Evolutionary conservation across 1,139 yeast species (phyloP), one percentile per base, ranked within the genome.

Genomic region (Debaryomyces psychrophilus): DNA sequence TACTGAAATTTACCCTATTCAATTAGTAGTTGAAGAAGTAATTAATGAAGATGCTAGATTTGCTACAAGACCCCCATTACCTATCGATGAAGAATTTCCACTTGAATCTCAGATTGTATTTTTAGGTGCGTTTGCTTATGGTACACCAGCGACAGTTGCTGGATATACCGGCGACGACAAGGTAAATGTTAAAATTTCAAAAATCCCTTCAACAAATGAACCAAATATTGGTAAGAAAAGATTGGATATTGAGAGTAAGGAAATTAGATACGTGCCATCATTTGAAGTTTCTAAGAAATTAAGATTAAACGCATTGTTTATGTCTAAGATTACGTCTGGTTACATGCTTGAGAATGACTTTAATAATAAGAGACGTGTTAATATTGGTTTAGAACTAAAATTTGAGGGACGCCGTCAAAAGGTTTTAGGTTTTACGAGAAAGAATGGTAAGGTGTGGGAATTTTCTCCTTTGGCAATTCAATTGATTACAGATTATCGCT

Each of bases 71-170:
- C 82, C 85, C 1, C 90, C 98, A 3, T 62, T 82, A 43, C 90
- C 97, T 8, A 74, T 93, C 49, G 84, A 82, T 7, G 82, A 87
- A 54, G 98, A 93, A 62, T 93, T 79, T 66, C 97, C 98, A 20
- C 49, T 78, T 5, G 84, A 79, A 15, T 77, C 88, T 0, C 81
- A 82, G 47, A 93, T 85, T 33, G 80, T 92, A n/a, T 89, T 89
- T 61, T 73, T 93, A 51, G 96, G 98, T 34, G 90, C 87, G 33
- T 83, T 83, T 67, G 95, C 92, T 2, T 93, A 89, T 61, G 99
- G 99, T 42, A 79, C 90, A 23, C 87, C 95, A 43, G 92, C 95
- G 11, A 76, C 76, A 20, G 80, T 93, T 42, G 82, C 77, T 44
- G 96, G 89, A 0, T 79, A 82, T 51, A 73, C 79, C 36, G 75